These are phyloP conservation scores for Persicaria tinctoria DNA, from an alignment of 148 eudicot genomes.

Conservation along the genomic window DNA sequence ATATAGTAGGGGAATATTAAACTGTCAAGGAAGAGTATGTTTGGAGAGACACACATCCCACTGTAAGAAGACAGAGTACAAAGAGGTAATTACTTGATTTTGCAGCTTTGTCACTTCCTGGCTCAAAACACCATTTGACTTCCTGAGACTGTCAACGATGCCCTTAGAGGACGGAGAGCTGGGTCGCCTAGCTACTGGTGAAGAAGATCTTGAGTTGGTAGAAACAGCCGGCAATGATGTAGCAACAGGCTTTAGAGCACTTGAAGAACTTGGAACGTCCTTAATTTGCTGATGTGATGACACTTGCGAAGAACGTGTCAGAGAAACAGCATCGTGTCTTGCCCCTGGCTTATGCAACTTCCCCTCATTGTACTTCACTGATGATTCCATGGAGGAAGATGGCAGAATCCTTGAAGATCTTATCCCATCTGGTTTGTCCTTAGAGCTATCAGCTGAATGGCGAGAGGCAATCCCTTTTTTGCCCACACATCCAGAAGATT, in stretches of 20 bases:
- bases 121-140: slow-evolving; percentile 38
- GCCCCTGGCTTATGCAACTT: slow-evolving; percentile 28
- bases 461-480: slow-evolving; percentile 20
- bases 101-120: slow-evolving; percentile 51
- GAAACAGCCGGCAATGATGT: slow-evolving; percentile 15
- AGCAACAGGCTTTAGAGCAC: slow-evolving; percentile 32
- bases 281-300: slow-evolving; percentile 37
- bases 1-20: background rate
- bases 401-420: slow-evolving; percentile 31
- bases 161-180: slow-evolving; percentile 51
- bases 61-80: background rate
- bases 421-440: slow-evolving; percentile 20
- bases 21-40: background rate
- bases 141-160: slow-evolving; percentile 42
- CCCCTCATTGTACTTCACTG: slow-evolving; percentile 35
- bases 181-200: slow-evolving; percentile 38
- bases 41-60: background rate
- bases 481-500: slow-evolving; percentile 18
- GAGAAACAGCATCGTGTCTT: slow-evolving; percentile 20
- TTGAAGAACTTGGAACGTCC: slow-evolving; percentile 45
- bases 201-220: slow-evolving; percentile 30
- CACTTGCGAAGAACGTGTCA: slow-evolving; percentile 41
- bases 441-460: slow-evolving; percentile 17
- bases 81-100: slow-evolving; percentile 29
- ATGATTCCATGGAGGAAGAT: slow-evolving; percentile 30